Evolutionary conservation across 2,329 filamentous ascomycete genomes (phyloP).

Genomic region (Dothideomycetes sp.): DNA sequence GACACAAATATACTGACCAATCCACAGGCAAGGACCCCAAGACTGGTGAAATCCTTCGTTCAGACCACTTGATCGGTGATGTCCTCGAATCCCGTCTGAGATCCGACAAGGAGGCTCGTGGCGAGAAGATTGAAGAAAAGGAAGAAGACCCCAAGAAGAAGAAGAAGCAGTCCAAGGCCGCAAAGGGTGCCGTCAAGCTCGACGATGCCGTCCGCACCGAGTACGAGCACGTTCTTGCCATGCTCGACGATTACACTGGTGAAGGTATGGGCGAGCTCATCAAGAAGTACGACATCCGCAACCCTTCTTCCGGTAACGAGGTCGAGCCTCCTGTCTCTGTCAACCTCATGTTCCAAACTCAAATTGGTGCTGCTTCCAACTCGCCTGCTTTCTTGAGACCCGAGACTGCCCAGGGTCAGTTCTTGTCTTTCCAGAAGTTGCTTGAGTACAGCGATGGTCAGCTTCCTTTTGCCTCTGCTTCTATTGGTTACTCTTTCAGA

Average conservation of each 20-base stretch:
- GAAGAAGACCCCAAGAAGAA: conserved; percentile 79
- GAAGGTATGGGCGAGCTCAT: conserved; percentile 80
- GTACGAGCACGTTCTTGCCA: conserved; percentile 84
- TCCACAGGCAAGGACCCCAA: conserved; percentile 59
- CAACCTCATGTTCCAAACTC: conserved; percentile 98
- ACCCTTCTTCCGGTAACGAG: conserved; percentile 68
- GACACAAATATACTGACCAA: background rate
- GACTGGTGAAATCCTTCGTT: conserved; percentile 91
- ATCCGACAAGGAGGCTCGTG: conserved; percentile 86
- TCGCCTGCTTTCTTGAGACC: conserved; percentile 77
- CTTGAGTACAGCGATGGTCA: conserved; percentile 90
- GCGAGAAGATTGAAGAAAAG: conserved; percentile 64
- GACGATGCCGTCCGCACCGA: conserved; percentile 79
- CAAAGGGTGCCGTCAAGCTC: conserved; percentile 62
- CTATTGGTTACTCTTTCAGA: conserved; percentile 94
- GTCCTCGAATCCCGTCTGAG: conserved; percentile 79
- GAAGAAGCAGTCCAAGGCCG: conserved; percentile 64
- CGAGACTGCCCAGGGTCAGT: conserved; percentile 96
- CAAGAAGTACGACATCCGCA: conserved; percentile 82
- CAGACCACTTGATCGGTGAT: conserved; percentile 94
- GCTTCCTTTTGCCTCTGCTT: conserved; percentile 96
- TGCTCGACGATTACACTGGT: conserved; percentile 91
- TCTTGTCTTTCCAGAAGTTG: conserved; percentile 92
- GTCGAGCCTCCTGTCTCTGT: conserved; percentile 78
- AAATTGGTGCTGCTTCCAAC: conserved; percentile 87